Conservation (phyloP, 352 stramenopile genomes). For the Pythium aphanidermatum region DNA sequence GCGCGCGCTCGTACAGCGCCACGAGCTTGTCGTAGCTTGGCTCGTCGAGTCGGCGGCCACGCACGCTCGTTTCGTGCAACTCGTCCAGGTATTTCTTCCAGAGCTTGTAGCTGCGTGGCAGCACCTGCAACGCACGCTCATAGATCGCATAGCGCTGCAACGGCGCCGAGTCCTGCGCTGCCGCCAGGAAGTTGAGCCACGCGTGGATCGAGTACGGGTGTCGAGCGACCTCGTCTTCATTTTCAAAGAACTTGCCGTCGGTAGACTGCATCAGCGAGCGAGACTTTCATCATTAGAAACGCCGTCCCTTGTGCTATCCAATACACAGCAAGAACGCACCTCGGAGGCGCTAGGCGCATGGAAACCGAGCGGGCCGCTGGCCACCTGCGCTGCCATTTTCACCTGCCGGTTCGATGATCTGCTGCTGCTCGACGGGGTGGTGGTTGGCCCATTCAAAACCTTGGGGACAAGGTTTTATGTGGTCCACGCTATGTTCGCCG, state of each 20-base stretch:
- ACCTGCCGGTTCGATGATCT: too few relatives aligned
- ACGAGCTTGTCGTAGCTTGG: conserved; percentile 32
- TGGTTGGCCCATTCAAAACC: too few relatives aligned
- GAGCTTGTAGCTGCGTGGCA: conserved; percentile 94
- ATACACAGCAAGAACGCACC: too few relatives aligned
- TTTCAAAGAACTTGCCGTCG: conserved; percentile 28
- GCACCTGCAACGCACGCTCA: conserved; percentile 74
- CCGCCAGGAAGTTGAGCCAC: conserved; percentile 70
- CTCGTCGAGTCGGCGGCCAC: conserved; percentile 60
- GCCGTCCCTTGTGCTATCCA: too few relatives aligned
- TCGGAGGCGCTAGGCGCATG: too few relatives aligned
- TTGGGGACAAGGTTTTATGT: too few relatives aligned
- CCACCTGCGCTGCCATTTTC: too few relatives aligned
- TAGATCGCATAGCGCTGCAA: conserved; percentile 59
- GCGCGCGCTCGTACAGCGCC: conserved; percentile 80
- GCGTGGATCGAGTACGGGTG: conserved; percentile 83
- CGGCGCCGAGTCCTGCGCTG: conserved; percentile 4
- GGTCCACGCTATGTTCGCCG: too few relatives aligned
- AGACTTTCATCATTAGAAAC: too few relatives aligned
- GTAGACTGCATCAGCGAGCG: background rate
- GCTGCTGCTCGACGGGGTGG: too few relatives aligned
- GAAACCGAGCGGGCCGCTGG: too few relatives aligned
- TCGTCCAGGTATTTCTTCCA: conserved; percentile 89
- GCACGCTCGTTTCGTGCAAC: conserved; percentile 48
- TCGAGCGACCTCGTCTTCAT: conserved; percentile 80